Conservation (phyloP, 2,329 filamentous ascomycete species). For the Paecilomyces sp. region DNA sequence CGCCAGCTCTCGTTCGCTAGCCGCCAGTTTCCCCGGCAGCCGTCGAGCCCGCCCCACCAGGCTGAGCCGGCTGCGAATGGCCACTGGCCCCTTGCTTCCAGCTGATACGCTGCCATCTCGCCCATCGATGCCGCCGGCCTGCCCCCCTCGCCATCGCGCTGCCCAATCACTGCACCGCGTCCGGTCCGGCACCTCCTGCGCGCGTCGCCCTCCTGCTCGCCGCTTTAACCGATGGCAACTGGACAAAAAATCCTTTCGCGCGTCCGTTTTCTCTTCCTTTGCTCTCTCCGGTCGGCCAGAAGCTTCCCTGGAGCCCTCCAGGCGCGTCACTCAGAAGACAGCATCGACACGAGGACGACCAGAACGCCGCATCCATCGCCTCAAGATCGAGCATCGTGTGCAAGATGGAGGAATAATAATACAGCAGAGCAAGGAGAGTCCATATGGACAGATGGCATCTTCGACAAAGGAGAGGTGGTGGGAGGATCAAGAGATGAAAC, state of each 20-base stretch:
- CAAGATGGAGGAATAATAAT: background rate
- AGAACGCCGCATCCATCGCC: background rate
- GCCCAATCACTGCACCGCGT: slow-evolving; percentile 20
- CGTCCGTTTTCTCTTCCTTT: slow-evolving; percentile 10
- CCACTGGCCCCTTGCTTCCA: slow-evolving; percentile 12
- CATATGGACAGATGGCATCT: background rate
- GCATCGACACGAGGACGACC: no score
- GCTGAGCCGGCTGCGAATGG: slow-evolving; percentile 11
- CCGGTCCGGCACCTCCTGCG: slow-evolving; percentile 17
- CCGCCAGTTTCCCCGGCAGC: slow-evolving; percentile 5
- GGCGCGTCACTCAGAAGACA: background rate
- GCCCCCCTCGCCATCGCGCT: slow-evolving; percentile 5
- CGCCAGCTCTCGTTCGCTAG: slow-evolving; percentile 13
- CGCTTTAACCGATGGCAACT: slow-evolving; percentile 26
- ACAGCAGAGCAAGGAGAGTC: background rate
- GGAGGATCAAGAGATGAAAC: background rate
- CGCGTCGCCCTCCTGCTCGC: slow-evolving; percentile 21
- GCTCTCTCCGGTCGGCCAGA: slow-evolving; percentile 5
- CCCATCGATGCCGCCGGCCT: slow-evolving; percentile 7
- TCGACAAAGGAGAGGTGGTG: background rate
- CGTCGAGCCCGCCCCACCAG: background rate
- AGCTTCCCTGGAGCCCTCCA: background rate
- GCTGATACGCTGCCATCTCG: slow-evolving; percentile 15
- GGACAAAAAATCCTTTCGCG: slow-evolving; percentile 25
- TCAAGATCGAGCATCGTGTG: background rate